Evolutionary conservation across 352 stramenopile genomes (phyloP), one percentile per base, ranked within the genome.

Genomic region (Phytopythium cucurbitacearum): DNA sequence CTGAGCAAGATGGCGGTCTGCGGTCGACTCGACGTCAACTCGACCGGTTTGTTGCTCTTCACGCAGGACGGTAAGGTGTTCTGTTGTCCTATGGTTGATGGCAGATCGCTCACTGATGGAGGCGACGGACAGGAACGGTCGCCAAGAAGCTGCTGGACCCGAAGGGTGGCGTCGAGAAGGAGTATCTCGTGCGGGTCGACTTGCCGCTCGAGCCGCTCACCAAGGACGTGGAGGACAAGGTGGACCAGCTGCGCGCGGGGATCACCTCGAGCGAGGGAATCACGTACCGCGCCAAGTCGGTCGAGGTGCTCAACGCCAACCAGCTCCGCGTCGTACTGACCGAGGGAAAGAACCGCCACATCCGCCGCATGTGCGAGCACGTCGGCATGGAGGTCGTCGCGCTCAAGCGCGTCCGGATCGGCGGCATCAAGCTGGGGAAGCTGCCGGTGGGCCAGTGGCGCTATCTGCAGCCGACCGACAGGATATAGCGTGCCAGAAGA

Each of bases 291-390:
- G 83, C 83, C 51, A 91, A 91, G 65, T 85, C 68, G 38, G 80
- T 91, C 46, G 76, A 91, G 46, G 59, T 91, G 33, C 58, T 94
- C 15, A 94, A 94, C 54, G 80, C 74, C 34, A 86, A 94, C 56
- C 79, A 93, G 44, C 63, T 96, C 53, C 66, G 80, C 8, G 84
- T 98, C 38, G 84, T 96, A 38, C 69, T 99, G n/a, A 90, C 83
- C 6, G 94, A 98, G 70, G 96, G 96, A 47, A 87, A 97, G 51
- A 96, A 99, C 67, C 85, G 94, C 56, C 96, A 99, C 71, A 98
- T 98, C 67, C 92, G 96, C 8, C 93, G 83, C 67, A 99, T 98
- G 96, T 96, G 95, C 61, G 85, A 96, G 45, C 77, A 91, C 33
- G 69, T 98, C 0, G 93, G 91, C 33, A 80, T 97, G 56, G 47